A percentile compares a stretch with the other conserved stretches of the same genome.
phyloP scores from a whole-genome alignment of 2,329 filamentous ascomycete species.

The Peltaster fructicola region DNA sequence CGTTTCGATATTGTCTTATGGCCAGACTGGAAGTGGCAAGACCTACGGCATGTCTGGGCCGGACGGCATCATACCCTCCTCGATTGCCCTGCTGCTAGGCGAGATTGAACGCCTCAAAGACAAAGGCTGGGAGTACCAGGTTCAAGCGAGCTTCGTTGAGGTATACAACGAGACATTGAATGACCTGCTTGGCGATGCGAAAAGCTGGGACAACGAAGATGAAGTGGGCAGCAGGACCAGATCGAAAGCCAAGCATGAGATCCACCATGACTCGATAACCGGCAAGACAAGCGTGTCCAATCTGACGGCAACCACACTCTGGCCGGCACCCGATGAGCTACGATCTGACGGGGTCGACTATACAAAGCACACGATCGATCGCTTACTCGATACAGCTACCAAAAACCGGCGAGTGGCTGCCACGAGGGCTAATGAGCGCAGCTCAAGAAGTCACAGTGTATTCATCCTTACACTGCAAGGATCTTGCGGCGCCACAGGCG shows the following conservation, averaged over 20 bases:
- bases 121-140: conserved; percentile 85
- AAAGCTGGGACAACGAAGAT: conserved; percentile 38
- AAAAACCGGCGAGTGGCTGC: conserved; percentile 83
- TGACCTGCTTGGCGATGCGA: conserved; percentile 60
- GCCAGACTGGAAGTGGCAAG: conserved; percentile 92
- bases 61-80: conserved; percentile 89
- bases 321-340: conserved; percentile 61
- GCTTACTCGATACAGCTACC: conserved; percentile 51
- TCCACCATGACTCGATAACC: conserved; percentile 66
- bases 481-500: conserved; percentile 54
- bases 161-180: conserved; percentile 97
- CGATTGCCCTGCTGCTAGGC: conserved; percentile 84
- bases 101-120: conserved; percentile 68
- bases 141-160: conserved; percentile 90
- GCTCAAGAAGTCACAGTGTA: conserved; percentile 85
- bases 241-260: conserved; percentile 59
- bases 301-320: conserved; percentile 58
- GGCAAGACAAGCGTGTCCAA: conserved; percentile 72
- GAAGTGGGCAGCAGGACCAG: conserved; percentile 11
- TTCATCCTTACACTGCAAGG: conserved; percentile 65
- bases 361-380: conserved; percentile 13
- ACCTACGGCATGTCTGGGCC: conserved; percentile 85
- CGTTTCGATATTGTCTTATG: conserved; percentile 97
- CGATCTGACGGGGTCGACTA: conserved; percentile 38
- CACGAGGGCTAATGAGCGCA: conserved; percentile 93